Base-by-base conservation (phyloP, 2,329 filamentous ascomycete genomes). In the Alternaria triticimaculans region DNA sequence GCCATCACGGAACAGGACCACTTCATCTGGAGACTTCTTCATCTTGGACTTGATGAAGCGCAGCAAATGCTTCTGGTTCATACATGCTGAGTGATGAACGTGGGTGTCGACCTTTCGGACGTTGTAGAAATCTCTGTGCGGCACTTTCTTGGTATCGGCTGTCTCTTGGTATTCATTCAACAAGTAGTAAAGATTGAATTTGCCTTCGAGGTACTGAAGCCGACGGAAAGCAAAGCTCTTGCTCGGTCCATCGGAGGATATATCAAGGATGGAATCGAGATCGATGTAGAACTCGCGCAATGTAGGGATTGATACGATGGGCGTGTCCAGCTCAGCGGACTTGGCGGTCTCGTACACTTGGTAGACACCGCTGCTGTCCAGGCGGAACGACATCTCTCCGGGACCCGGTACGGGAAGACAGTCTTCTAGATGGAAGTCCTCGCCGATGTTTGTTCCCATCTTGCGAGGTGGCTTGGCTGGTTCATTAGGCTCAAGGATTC, bases 1-100 rank as follows among this genome's bases (percentile, higher is more conserved):
- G 63, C 92, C 95, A 79, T 99, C 96, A 76, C 96, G 88, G 80
- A 90, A 96, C 48, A 99, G 87, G 7, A 99, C 96, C 30, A 96
- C 89, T 82, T 99, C 96, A 74, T 98, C 92, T 0, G 94, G 94
- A 18, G 88, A 96, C 81, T 97, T 99, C 87, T 97, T 98, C 93
- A 99, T 97, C 83, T 99, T 99, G 82, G 94, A 97, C 82, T 99
- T 99, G 84, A 99, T 99, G 82, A 99, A 99, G 58, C 96, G 93
- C 64, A 99, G 84, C 61, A 99, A 83, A 86, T 99, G 96, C 82
- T 99, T 99, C 81, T 99, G 96, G 78, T 99, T 99, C 96, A 99
- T 99, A 80, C 96, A 99, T 23, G 96, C 96, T 15, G 96, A 99
- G 80, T 99, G 96, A 78, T 99, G 96, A 72, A 99, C 96, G 86